Evolutionary conservation across 2,329 filamentous ascomycete genomes (phyloP), one percentile per base, ranked within the genome.

Genomic region (Rutstroemia sp.): DNA sequence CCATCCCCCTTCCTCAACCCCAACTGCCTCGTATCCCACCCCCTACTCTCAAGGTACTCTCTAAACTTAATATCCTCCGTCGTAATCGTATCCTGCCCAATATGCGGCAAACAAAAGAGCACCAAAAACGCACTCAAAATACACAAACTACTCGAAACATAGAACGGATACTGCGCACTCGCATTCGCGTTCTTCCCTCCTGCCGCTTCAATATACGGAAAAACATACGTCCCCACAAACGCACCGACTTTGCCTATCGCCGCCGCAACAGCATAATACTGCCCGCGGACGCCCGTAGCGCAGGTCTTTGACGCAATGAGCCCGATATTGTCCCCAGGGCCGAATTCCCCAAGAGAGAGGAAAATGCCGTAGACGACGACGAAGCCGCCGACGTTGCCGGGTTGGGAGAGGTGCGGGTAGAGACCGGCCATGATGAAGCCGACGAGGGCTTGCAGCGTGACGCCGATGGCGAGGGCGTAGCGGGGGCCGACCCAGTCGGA

Each of bases 271-370:
- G 86, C 83, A 63, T 87, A 86, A 71, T 86, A 87, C 67, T 88
- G 82, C 2, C 91, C 92, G 40, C 91, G 81, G n/a, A 96, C 86
- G 17, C 88, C 87, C 4, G 92, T 96, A 0, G 92, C 89, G 65
- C 85, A 91, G 2, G 89, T 92, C 76, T 96, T 96, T 48, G 88
- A 87, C 0, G 92, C 91, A 30, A 95, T 72, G 0, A 96, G 79
- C 2, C 91, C 91, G 63, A 96, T 95, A 70, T 96, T 96, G 75
- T 96, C 88, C 12, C 92, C 92, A 0, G 92, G 90, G 0, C 92
- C 91, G 42, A 95, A 73, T 70, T 94, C 89, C 50, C 89, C 89
- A 1, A 92, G 77, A 0, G 85, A 81, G 1, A 89, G 75, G 73
- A 94, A 94, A 61, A 94, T 77, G 16, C 84, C 89, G 64, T 91